A percentile compares a stretch with the other conserved stretches of the same genome.
phyloP scores from a whole-genome alignment of 2,329 filamentous ascomycete genomes.

The Aureobasidium zeae region DNA sequence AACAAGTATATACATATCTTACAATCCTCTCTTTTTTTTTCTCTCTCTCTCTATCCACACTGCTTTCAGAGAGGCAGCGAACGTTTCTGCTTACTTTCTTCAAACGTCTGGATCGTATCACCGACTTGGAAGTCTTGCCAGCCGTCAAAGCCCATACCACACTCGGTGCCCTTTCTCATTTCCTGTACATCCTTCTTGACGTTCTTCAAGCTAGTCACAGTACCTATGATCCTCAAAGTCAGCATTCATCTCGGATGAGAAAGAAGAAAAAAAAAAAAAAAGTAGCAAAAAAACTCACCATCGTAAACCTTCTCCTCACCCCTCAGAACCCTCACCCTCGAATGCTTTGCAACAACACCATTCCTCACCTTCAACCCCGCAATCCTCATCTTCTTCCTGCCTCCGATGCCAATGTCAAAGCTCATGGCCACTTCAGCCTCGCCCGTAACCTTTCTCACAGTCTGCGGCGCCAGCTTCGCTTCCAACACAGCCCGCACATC shows the following conservation, averaged over 20 bases:
- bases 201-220: slow-evolving; percentile 73
- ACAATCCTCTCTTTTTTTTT: no score
- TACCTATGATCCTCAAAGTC: slow-evolving; percentile 46
- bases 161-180: slow-evolving; percentile 89
- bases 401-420: slow-evolving; percentile 75
- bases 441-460: slow-evolving; percentile 64
- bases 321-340: slow-evolving; percentile 63
- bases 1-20: background rate
- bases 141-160: slow-evolving; percentile 72
- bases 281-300: slow-evolving; percentile 54
- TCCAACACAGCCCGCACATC: slow-evolving; percentile 61
- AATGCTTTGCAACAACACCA: slow-evolving; percentile 56
- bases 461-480: slow-evolving; percentile 55
- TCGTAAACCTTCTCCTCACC: slow-evolving; percentile 62
- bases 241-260: slow-evolving; percentile 15
- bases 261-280: slow-evolving; percentile 4
- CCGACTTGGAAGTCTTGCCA: slow-evolving; percentile 73
- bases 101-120: slow-evolving; percentile 81
- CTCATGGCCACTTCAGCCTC: slow-evolving; percentile 79
- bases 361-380: slow-evolving; percentile 85
- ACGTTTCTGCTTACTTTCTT: slow-evolving; percentile 67
- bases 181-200: slow-evolving; percentile 84
- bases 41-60: no score
- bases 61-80: slow-evolving; percentile 32
- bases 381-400: slow-evolving; percentile 60